Evolutionary conservation across 257 asterid genomes (phyloP), one percentile per base, ranked within the genome.

Genomic region (Gentiana straminea): DNA sequence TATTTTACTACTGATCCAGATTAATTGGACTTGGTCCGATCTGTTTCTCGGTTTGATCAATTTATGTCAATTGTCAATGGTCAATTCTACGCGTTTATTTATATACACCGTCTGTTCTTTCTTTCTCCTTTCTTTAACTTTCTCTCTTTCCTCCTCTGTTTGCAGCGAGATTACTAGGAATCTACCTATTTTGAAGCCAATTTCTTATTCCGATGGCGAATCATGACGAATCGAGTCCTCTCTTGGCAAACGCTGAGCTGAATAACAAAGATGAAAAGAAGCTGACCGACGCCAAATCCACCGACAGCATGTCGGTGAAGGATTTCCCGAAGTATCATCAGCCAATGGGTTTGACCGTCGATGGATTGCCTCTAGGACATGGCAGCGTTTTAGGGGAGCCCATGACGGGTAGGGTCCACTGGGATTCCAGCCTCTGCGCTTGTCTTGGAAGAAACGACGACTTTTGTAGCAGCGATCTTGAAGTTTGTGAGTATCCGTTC

Each of bases 301-400:
- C 10, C 79, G 68, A 43, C 64, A 57, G 32, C 68, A 75, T 48
- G 54, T 66, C 57, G 11, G 61, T 35, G 10, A 75, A 70, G 49
- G 49, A 36, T 24, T 49, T 61, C 8, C 50, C 51, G 2, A 49
- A 70, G 15, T 24, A 24, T 24, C 72, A 72, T 64, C 61, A 58
- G 13, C 78, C 92, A 62, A 60, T 72, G 45, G 87, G 83, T 2
- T 84, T 89, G 96, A 76, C 94, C 8, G 96, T 77, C 55, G 85
- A 82, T 5, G 95, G 97, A 43, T 51, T 88, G 49, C 95, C 97
- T 13, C 41, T 77, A 58, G 32, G 64, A 51, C 66, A 60, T 52
- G 74, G 65, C 43, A 59, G 66, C 66, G 74, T 70, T 47, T 69
- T 80, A 59, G 79, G 82, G 55, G 81, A 75, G 62, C 65, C 79